These are phyloP conservation scores for Oldenlandia corymbosa DNA, from an alignment of 257 asterid species.

Conservation along the genomic window DNA sequence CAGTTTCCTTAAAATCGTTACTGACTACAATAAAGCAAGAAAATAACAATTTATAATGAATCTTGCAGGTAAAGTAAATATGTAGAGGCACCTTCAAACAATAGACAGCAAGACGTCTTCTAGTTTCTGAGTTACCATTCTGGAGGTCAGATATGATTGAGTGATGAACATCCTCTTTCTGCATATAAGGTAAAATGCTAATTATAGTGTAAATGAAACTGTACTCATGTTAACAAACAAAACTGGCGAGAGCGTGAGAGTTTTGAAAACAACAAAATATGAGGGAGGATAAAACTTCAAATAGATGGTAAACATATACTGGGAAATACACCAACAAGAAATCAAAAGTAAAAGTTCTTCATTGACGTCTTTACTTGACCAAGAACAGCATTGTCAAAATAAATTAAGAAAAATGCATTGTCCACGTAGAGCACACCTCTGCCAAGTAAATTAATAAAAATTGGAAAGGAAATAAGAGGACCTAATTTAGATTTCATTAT, in stretches of 20 bases:
- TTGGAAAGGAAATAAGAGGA: no score
- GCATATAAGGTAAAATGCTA: slow-evolving; percentile 22
- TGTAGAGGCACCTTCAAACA: slow-evolving; percentile 72
- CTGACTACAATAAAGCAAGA: background rate
- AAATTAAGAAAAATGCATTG: no score
- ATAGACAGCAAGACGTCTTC: slow-evolving; percentile 96
- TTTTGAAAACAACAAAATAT: background rate
- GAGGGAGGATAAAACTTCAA: background rate
- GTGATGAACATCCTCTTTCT: slow-evolving; percentile 99
- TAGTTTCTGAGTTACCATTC: slow-evolving; percentile 89
- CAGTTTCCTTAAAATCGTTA: background rate
- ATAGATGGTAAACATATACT: background rate
- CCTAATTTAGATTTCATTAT: no score
- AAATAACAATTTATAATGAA: no score
- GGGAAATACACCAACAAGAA: background rate
- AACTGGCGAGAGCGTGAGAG: slow-evolving; percentile 4
- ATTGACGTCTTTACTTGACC: no score
- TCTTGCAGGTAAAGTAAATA: slow-evolving; percentile 18
- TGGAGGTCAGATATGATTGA: slow-evolving; percentile 98
- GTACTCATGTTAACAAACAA: slow-evolving; percentile 9
- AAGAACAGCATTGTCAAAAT: no score
- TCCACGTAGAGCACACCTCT: no score
- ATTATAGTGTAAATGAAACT: slow-evolving; percentile 12
- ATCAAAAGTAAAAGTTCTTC: no score
- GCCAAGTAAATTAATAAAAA: no score